phyloP scores from a whole-genome alignment of 805 yeast genomes.

The Ogataea corticis region DNA sequence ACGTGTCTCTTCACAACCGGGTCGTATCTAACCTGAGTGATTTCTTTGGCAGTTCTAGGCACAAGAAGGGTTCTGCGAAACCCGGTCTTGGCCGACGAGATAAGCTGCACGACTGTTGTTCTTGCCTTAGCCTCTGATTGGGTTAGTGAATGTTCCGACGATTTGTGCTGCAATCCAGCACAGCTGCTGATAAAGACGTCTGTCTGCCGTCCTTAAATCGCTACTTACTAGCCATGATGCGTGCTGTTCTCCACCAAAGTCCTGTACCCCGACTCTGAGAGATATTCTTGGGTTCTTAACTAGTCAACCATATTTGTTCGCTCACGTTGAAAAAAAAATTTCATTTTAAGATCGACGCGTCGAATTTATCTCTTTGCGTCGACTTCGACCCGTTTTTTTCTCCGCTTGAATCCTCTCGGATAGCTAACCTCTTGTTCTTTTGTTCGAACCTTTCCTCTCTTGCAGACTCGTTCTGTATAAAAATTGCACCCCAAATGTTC shows the following conservation, averaged over 20 bases:
- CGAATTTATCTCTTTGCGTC: not conserved
- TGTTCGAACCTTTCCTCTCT: not conserved
- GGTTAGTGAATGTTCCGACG: too few relatives aligned
- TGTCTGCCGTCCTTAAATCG: too few relatives aligned
- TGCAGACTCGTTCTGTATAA: not conserved
- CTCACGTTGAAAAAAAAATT: not conserved
- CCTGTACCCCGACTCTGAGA: too few relatives aligned
- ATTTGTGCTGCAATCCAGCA: too few relatives aligned
- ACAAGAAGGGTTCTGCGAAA: constrained; percentile 76
- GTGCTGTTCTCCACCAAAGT: too few relatives aligned
- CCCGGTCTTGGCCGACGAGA: constrained; percentile 91
- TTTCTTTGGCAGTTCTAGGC: constrained; percentile 77
- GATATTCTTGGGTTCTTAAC: not conserved
- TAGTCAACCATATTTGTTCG: too few relatives aligned
- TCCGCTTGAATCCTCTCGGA: not conserved
- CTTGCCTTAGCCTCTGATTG: constrained; percentile 63
- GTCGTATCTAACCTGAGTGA: constrained; percentile 83
- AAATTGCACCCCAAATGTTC: constrained; percentile 11
- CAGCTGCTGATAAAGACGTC: too few relatives aligned
- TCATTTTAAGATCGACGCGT: not conserved
- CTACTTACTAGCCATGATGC: constrained; percentile 26
- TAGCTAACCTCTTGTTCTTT: not conserved
- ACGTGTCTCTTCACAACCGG: constrained; percentile 90
- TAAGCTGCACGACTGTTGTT: constrained; percentile 77
- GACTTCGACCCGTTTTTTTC: not conserved